Conservation (phyloP, 306 rosid genomes). For the Albizia julibrissin region DNA sequence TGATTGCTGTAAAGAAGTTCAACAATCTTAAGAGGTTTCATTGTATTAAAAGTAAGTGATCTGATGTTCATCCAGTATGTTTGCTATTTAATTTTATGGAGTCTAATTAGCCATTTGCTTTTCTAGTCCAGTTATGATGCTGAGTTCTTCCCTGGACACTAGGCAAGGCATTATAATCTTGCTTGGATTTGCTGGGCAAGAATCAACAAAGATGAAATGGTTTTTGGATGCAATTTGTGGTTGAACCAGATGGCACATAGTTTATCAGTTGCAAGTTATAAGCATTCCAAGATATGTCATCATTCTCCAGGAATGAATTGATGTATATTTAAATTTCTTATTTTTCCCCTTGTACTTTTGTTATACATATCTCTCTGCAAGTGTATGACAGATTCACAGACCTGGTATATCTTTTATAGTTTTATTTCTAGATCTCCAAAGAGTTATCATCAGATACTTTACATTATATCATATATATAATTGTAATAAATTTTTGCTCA, state of each 20-base stretch:
- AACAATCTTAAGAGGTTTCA: neutral
- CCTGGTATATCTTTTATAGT: neutral
- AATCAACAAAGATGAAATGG: conserved; percentile 1
- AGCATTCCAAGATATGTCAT: neutral
- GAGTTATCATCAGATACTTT: too few species aligned
- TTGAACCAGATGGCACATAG: neutral
- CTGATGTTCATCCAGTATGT: neutral
- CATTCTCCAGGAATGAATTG: neutral
- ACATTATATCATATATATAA: too few species aligned
- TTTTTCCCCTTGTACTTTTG: neutral
- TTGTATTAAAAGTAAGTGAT: conserved; percentile 9
- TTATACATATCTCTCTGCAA: neutral
- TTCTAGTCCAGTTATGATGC: conserved; percentile 9
- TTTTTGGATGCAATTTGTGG: neutral
- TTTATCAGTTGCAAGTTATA: neutral
- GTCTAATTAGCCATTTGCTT: conserved; percentile 4
- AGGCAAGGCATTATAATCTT: neutral
- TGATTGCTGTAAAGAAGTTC: neutral
- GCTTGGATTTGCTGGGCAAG: neutral
- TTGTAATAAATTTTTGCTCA: too few species aligned
- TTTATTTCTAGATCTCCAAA: too few species aligned
- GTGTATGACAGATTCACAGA: neutral
- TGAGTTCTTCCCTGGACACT: neutral
- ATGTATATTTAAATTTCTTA: neutral
- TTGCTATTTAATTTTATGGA: neutral